A percentile compares a stretch with the other conserved stretches of the same genome.
phyloP scores from a whole-genome alignment of 495 filamentous ascomycete species.

The Physcia stellaris region DNA sequence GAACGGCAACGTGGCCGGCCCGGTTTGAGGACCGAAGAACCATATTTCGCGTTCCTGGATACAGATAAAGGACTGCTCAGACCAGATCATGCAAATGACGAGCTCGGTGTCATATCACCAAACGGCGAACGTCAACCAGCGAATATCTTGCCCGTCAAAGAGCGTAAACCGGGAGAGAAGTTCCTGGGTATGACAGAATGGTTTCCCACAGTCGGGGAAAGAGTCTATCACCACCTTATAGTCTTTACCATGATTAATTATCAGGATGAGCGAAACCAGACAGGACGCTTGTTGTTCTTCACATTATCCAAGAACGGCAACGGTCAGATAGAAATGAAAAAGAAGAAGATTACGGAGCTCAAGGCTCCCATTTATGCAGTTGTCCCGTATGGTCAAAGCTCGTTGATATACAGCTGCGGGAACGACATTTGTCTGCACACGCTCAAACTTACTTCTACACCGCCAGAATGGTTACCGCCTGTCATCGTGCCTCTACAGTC shows the following conservation, averaged over 20 bases:
- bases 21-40: slow-evolving; percentile 23
- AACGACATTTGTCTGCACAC: slow-evolving; percentile 7
- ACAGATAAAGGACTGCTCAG: slow-evolving; percentile 10
- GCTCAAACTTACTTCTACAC: slow-evolving; percentile 4
- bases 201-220: slow-evolving; percentile 25
- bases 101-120: neutral
- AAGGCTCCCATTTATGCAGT: slow-evolving; percentile 29
- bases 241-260: slow-evolving; percentile 16
- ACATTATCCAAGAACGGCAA: neutral
- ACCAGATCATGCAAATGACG: neutral
- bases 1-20: slow-evolving; percentile 16
- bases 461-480: slow-evolving; percentile 19
- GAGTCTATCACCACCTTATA: slow-evolving; percentile 34
- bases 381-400: slow-evolving; percentile 23
- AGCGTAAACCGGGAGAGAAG: slow-evolving; percentile 27
- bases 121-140: neutral
- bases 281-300: slow-evolving; percentile 10
- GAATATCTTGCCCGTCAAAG: neutral
- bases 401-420: slow-evolving; percentile 15
- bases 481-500: slow-evolving; percentile 25
- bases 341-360: slow-evolving; percentile 26
- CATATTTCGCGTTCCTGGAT: slow-evolving; percentile 32
- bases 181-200: slow-evolving; percentile 38
- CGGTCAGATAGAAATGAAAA: slow-evolving; percentile 1
- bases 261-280: no score